Base-by-base conservation (phyloP, 139 green algal genomes). In the Chlamydomonas sphaeroides region DNA sequence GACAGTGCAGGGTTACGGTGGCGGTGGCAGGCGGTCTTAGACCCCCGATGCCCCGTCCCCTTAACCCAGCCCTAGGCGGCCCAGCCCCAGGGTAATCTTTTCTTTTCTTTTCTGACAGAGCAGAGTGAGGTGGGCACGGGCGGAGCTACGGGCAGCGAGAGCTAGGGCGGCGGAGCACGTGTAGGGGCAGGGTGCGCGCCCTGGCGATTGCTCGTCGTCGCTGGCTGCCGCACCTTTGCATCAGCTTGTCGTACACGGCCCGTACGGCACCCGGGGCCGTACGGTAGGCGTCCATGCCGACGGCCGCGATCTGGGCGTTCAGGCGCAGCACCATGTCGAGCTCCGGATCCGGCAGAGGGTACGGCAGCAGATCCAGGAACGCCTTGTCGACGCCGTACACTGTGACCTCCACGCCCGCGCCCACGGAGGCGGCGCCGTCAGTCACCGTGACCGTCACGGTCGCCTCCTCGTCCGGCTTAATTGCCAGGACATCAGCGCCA, bases 301-400 rank as follows among this genome's bases (percentile, higher is more conserved):
- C 57, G 49, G 20, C 32, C 5, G 48, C 48, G 33, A 84, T 33
- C 3, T 49, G 36, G 2, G 68, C 38, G 25, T 69, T 51, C 53
- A 84, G 69, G 45, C 45, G 45, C 48, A 85, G 32, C 6, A 70
- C 65, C 53, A 83, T 30, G 25, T 79, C 68, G 20, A 66, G 45
- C 39, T 67, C 35, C 49, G 79, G 78, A 7, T 79, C 51, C 39
- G 84, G 88, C 66, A 94, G 82, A 0, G 78, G 42, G 74, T 87
- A 90, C 39, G 90, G 90, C 65, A 91, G 76, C 49, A 94, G 80
- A 73, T 94, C 90, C 68, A 94, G 65, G 33, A 91, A 63, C 21
- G 88, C 84, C 71, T 91, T 87, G 75, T 94, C 90, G 63, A 94
- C 87, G 5, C 61, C 88, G 65, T 91, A 68, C 33, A 91, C 23